Base-by-base conservation (phyloP, 495 filamentous ascomycete genomes). In the Aspergillus affinis region DNA sequence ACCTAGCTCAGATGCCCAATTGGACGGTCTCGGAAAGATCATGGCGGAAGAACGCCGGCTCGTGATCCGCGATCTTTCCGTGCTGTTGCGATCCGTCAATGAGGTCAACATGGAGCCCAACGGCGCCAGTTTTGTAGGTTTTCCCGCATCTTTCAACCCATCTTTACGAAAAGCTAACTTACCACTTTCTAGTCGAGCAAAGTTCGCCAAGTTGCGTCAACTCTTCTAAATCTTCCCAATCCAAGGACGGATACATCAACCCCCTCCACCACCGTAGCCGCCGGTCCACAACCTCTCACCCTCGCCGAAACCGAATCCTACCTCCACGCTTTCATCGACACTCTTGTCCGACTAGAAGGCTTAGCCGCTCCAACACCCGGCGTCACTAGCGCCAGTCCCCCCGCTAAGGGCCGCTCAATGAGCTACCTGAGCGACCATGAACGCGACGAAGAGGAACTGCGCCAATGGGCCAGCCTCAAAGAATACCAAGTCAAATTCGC, bases 61-160 rank as follows among this genome's bases (percentile, higher is more conserved):
- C 0, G 87, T 94, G 13, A 84, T 92, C n/a, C 86, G 88, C 50
- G 85, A 89, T 67, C 80, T 96, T 0, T 78, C 93, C 4, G 72
- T 82, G 0, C 83, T 93, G 8, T 71, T 96, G 10, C 77, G 77
- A 15, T 88, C 83, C 30, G 87, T 96, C 65, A 86, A 84, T 55
- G 86, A 90, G 74, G 81, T 89, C 50, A 90, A 90, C 69, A 88
- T 93, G 79, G 90, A 94, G 69, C 88, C 91, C 2, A 93, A 92
- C 66, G 88, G 85, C 18, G 82, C 81, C 48, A 89, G 87, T 51
- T 85, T 93, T 51, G 80, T 86, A 79, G 51, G 82, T 74, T 30
- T 50, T 58, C 48, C 46, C 30, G 6, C 36, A 5, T 10, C 29
- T 26, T 36, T 29, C 29, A 36, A 46, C 19, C 20, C 45, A 17